Evolutionary conservation across 208 protist species (phyloP).

Genomic region (Trypanosoma rangeli): DNA sequence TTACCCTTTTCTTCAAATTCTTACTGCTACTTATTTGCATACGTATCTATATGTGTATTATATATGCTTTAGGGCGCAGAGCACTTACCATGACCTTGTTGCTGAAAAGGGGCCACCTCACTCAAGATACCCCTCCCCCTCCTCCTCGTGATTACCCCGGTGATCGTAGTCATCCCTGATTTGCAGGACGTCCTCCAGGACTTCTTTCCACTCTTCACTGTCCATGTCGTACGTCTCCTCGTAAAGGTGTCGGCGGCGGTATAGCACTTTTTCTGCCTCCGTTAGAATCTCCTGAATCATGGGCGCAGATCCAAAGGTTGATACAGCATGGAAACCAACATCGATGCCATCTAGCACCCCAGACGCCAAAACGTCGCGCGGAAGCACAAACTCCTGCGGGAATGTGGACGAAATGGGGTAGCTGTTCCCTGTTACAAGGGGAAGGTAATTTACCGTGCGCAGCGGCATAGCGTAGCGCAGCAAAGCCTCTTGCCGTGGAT

Average conservation of each 20-base stretch:
- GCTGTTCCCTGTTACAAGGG: constrained; percentile 50
- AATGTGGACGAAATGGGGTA: constrained; percentile 77
- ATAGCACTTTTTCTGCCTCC: constrained; percentile 43
- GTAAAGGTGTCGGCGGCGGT: constrained; percentile 41
- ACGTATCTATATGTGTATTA: too few species aligned
- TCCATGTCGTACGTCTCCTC: constrained; percentile 59
- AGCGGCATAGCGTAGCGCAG: constrained; percentile 79
- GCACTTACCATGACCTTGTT: too few species aligned
- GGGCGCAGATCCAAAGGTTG: constrained; percentile 61
- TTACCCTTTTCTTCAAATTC: too few species aligned
- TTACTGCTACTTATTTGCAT: too few species aligned
- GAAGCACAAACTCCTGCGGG: constrained; percentile 55
- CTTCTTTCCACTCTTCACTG: constrained; percentile 75
- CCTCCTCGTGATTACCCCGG: constrained; percentile 34
- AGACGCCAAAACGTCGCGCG: constrained; percentile 13
- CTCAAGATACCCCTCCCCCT: constrained; percentile 18
- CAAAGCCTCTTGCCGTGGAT: constrained; percentile 65
- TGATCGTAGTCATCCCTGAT: constrained; percentile 81
- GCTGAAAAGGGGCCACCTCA: not conserved
- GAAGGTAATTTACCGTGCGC: constrained; percentile 59
- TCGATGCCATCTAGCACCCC: constrained; percentile 36
- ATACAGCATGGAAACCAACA: constrained; percentile 63
- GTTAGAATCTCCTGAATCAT: constrained; percentile 48
- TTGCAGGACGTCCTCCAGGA: constrained; percentile 55
- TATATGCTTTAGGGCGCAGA: too few species aligned